These are phyloP conservation scores for Fusarium falciforme DNA, from an alignment of 2,329 filamentous ascomycete species.

Conservation along the genomic window DNA sequence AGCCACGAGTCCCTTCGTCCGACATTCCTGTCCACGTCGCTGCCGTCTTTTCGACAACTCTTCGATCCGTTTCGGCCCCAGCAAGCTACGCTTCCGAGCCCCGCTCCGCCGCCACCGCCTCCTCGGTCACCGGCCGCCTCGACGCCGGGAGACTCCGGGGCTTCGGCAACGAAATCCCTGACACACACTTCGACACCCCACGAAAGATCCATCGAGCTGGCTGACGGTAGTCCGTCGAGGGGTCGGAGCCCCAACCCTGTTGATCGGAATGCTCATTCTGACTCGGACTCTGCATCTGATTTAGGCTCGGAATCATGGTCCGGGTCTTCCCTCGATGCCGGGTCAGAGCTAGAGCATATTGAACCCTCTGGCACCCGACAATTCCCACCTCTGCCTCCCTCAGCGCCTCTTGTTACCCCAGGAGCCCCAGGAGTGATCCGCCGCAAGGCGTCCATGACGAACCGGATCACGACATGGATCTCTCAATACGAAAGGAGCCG, in stretches of 20 bases:
- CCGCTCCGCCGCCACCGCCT: conserved; percentile 12
- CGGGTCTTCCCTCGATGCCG: conserved; percentile 36
- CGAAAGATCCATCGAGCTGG: background rate
- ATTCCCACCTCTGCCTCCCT: conserved; percentile 49
- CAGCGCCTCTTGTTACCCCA: conserved; percentile 33
- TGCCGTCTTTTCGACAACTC: conserved; percentile 10
- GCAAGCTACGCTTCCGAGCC: conserved; percentile 3
- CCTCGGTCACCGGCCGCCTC: background rate
- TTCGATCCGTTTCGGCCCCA: conserved; percentile 12
- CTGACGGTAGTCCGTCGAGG: background rate
- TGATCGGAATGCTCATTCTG: conserved; percentile 3
- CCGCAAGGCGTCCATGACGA: conserved; percentile 46
- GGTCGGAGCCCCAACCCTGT: background rate
- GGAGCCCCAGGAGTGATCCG: conserved; percentile 37
- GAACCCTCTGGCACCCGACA: conserved; percentile 46
- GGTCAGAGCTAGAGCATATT: conserved; percentile 45
- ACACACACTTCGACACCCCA: conserved; percentile 3
- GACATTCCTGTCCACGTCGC: conserved; percentile 21
- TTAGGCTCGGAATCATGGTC: conserved; percentile 28
- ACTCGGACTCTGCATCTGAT: conserved; percentile 26
- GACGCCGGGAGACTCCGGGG: background rate
- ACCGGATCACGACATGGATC: conserved; percentile 50
- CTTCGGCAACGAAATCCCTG: background rate
- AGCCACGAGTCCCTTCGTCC: conserved; percentile 10
- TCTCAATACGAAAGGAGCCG: conserved; percentile 46